phyloP scores from a whole-genome alignment of 306 rosid genomes.

The Inga oerstediana region DNA sequence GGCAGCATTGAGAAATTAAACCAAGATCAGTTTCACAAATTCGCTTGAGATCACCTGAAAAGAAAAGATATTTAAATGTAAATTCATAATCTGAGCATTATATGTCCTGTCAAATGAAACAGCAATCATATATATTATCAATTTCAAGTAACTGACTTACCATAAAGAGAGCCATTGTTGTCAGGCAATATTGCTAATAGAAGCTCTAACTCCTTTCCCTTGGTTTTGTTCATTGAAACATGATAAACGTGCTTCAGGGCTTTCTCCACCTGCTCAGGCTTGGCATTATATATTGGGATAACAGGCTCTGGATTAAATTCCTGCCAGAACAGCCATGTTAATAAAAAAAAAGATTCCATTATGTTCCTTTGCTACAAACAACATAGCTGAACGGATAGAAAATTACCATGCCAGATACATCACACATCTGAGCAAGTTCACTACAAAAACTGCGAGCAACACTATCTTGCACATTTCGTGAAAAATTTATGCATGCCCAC shows the following conservation, averaged over 20 bases:
- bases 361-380: slow-evolving; percentile 1
- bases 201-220: slow-evolving; percentile 89
- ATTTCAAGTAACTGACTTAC: slow-evolving; percentile 38
- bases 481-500: slow-evolving; percentile 98
- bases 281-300: slow-evolving; percentile 81
- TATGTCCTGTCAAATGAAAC: slow-evolving; percentile 13
- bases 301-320: slow-evolving; percentile 84
- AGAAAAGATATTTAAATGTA: slow-evolving; percentile 10
- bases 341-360: neutral
- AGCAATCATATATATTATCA: neutral
- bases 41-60: slow-evolving; percentile 89
- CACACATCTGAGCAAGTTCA: slow-evolving; percentile 97
- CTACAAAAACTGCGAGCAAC: slow-evolving; percentile 83
- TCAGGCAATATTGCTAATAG: slow-evolving; percentile 86
- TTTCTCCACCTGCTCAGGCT: slow-evolving; percentile 91
- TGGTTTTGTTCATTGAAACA: slow-evolving; percentile 75
- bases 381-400: slow-evolving; percentile 21
- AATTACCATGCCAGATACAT: slow-evolving; percentile 97
- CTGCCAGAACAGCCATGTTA: slow-evolving; percentile 40
- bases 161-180: slow-evolving; percentile 88
- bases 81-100: slow-evolving; percentile 11
- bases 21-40: slow-evolving; percentile 96
- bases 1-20: slow-evolving; percentile 87
- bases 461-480: slow-evolving; percentile 85
- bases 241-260: slow-evolving; percentile 87